Evolutionary conservation across 1,284 basidiomycete genomes (phyloP), one percentile per base, ranked within the genome.

Genomic region (Volvariella volvacea): DNA sequence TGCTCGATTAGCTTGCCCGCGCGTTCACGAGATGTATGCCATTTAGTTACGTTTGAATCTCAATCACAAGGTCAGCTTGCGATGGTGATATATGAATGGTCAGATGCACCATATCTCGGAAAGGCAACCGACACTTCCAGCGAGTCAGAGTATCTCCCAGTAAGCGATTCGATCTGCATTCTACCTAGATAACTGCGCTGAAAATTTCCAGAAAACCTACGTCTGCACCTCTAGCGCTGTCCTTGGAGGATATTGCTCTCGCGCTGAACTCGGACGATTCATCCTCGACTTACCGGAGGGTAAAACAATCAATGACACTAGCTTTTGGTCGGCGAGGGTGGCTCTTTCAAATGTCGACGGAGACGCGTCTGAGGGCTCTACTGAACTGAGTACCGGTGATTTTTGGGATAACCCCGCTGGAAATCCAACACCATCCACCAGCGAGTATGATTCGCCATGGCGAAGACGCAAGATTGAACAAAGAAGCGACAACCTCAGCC

Each of bases 1-100:
- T 41, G 10, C 30, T 33, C 25, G 17, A 28, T 16, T 17, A 33
- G 43, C 40, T 40, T 21, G 20, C 10, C 19, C 30, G 22, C 22
- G 33, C 16, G 51, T 21, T 14, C 43, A 46, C 39, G 36, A 28
- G 36, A 53, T 46, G 22, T 39, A 43, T 28, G 25, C 30, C 36
- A 40, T 49, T 16, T 48, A 95, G 92, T 95, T 44, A 80, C 80
- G 4, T 98, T 97, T 66, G 80, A 91, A 54, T 64, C 71, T 8
- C 54, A 66, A n/a, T 92, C 92, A 2, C 70, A 80, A 54, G 95
- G 95, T n/a, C 89, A 93, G 58, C 72, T 97, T 21, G 89, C 95
- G 14, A 83, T 95, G 70, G 86, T 96, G 46, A 82, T 99, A 39
- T 99, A 98, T 61, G 95, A 99, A 64, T 98, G 93, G 89, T 61